Base-by-base conservation (phyloP, 768 basidiomycete species). In the Pholiota molesta region DNA sequence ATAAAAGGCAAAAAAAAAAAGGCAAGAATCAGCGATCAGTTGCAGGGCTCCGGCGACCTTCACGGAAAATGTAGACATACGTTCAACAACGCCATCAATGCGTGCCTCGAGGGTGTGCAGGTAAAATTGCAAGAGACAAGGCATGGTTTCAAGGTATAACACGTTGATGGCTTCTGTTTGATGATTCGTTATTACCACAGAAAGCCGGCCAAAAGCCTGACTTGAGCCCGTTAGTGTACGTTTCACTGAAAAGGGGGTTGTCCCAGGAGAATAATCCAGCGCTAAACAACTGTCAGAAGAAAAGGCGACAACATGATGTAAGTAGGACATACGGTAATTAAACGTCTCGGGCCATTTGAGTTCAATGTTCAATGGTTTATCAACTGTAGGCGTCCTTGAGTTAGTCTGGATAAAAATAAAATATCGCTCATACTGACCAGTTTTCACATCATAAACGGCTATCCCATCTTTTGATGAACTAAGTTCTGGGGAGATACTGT, bases 81-180 rank as follows among this genome's bases (percentile, higher is more conserved):
- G 78, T 63, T 79, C 78, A 21, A 72, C 56, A 11, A 72, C 67
- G 7, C 83, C 86, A 53, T 86, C 75, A 13, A 87, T 71, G 23
- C 75, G 71, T 0, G 86, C 75, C 19, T 76, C 73, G 55, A 97
- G 75, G 7, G 95, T 95, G 74, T 94, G 91, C 64, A 97, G 78
- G 78, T 91, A 95, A 52, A 93, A 88, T 61, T 94, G 90, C 39
- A 98, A 80, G 69, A 95, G 88, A 88, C 95, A 97, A 4, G 97
- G 97, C 83, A 96, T 89, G 1, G 91, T 91, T 75, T 99, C 97
- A 47, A 95, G 83, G 73, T 96, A 97, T 9, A 89, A 73, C 0
- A 89, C 80, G 19, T 78, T 72, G 21, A 86, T 65, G 1, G 79
- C 65, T 5, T 74, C 70, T 19, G 75, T 64, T 40, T 77, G 77